Base-by-base conservation (phyloP, 306 rosid species). In the Vachellia collinsii region DNA sequence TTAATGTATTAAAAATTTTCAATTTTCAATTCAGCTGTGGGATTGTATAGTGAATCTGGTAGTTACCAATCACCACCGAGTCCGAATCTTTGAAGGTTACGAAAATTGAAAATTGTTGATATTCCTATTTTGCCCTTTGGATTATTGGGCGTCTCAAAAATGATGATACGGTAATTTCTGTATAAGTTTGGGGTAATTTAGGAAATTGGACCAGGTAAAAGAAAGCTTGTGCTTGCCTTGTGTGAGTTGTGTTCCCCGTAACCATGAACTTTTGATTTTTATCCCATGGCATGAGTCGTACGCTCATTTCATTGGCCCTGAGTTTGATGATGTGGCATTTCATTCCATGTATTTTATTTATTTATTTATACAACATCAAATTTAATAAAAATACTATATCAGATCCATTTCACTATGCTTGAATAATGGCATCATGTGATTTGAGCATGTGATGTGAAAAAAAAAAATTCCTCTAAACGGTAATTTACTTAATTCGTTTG, bases 41-140 rank as follows among this genome's bases (percentile, higher is more conserved):
- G 72, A 1, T 10, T 69, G 75, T 62, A 68, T 74, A 78, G 36
- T 8, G 29, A 8, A 12, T 77, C 38, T 47, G n/a, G 86, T 16
- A 42, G 34, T 43, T 5, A 1, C 22, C 12, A 19, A 14, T 25
- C 12, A 68, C 17, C 54, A 69, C 38, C 9, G 10, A 7, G 10
- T 68, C 10, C 72, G 51, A 22, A 10, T 46, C 38, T 12, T 39
- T 47, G 69, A 19, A 11, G 20, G 1, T 0, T 3, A 1, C 17
- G 4, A 19, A 85, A 54, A 8, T 58, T 1, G 36, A 10, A 13
- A 79, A 54, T 3, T 20, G 20, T 36, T 10, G 3, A 0, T 8
- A 9, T 75, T 34, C 6, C 82, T 1, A 1, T 51, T 0, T 17
- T 62, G 70, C 65, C 17, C 43, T 71, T 62, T 1, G 0, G 22